Percentiles rank a stretch among this genome's conserved stretches.
These are phyloP conservation scores for Coemansia sp. DNA, from an alignment of 192 early-diverging fungal genomes.

Conservation along the genomic window DNA sequence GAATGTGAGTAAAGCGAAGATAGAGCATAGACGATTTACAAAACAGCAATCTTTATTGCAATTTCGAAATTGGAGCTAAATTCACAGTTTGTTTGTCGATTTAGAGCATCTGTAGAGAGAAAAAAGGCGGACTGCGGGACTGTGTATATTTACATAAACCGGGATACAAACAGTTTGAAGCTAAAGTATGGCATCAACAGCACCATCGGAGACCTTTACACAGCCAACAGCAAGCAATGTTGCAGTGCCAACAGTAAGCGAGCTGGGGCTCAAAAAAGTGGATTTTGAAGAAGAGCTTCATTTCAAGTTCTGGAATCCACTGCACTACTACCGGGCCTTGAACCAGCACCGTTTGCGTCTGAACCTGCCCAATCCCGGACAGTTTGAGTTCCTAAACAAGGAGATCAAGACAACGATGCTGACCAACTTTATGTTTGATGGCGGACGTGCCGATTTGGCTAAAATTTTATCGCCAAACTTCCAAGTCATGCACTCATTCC, in stretches of 20 bases:
- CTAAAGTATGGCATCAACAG: slow-evolving; percentile 42
- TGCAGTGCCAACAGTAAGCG: slow-evolving; percentile 18
- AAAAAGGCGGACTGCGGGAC: no score
- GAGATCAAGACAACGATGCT: slow-evolving; percentile 65
- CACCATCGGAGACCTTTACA: slow-evolving; percentile 17
- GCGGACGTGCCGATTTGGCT: slow-evolving; percentile 88
- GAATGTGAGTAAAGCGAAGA: neutral
- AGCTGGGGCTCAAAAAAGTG: slow-evolving; percentile 26
- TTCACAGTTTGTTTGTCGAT: no score
- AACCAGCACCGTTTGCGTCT: slow-evolving; percentile 50
- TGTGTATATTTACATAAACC: no score
- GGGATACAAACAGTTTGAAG: no score
- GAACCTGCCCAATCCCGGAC: slow-evolving; percentile 48
- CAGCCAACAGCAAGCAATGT: slow-evolving; percentile 6
- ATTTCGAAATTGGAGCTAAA: no score
- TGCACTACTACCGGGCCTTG: slow-evolving; percentile 47
- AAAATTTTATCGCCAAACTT: slow-evolving; percentile 94
- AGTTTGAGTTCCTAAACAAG: slow-evolving; percentile 46
- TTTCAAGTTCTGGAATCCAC: slow-evolving; percentile 54
- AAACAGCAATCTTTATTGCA: no score
- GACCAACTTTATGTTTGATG: slow-evolving; percentile 89
- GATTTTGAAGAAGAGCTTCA: slow-evolving; percentile 49
- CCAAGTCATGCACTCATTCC: slow-evolving; percentile 89
- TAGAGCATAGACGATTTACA: neutral
- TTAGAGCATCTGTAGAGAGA: no score